Evolutionary conservation across 345 rosid genomes (phyloP), one percentile per base, ranked within the genome.

Genomic region (Eucalyptus rudis): DNA sequence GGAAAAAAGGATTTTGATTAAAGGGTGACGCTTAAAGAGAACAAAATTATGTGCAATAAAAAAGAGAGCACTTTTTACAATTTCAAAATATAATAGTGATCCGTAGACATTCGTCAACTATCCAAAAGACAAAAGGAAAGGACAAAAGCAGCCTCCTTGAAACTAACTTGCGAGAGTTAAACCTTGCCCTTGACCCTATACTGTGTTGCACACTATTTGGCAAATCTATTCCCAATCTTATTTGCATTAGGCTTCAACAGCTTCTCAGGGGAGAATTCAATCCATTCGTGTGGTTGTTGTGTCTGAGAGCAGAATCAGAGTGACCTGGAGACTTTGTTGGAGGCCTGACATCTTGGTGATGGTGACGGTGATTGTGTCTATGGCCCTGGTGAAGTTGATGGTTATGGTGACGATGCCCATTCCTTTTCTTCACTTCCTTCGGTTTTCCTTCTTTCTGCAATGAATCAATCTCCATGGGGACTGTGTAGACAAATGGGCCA

Each of bases 401-500:
- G 59, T 13, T 29, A 19, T 90, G 93, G 62, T 87, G 44, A 19
- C 59, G 29, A 54, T 80, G 27, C 44, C 84, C 79, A 8, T 87
- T 91, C 44, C 51, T 80, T 22, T 49, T 62, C 44, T 56, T 59
- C 58, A 0, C 66, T 24, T 93, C 93, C 36, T 89, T 90, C 43
- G 91, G 92, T 86, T 92, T 92, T 1, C 19, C 64, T 22, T 87
- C 91, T 9, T 86, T 88, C 76, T 93, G 93, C 8, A 87, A 68
- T 8, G 43, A 7, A 19, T 86, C 66, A 13, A 24, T 44, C n/a
- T 86, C 88, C 8, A 27, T 29, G 7, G 98, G 97, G 14, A 94
- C 99, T 36, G 93, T 93, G 89, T 94, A 97, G 36, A 93, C 96
- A 36, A 96, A 97, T 20, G 97, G 89, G 15, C 96, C 96, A 36